Percentiles rank a stretch among this genome's conserved stretches.
Conservation (phyloP, 306 rosid species). For the Acacia confusa region DNA sequence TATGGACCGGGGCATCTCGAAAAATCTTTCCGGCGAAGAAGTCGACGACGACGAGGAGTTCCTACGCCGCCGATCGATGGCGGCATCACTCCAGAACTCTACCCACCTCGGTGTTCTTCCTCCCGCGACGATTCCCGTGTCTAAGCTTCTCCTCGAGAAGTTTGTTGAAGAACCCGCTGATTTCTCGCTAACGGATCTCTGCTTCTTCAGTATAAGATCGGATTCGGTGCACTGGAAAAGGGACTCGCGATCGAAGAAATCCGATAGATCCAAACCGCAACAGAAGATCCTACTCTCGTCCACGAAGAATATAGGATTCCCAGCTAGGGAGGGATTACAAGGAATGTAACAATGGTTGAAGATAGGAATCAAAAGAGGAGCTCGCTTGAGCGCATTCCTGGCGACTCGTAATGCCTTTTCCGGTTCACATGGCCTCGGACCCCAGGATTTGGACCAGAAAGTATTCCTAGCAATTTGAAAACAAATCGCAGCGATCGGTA, state of each 20-base stretch:
- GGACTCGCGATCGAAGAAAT: conserved; percentile 76
- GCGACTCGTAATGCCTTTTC: conserved; percentile 71
- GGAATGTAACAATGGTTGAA: conserved; percentile 91
- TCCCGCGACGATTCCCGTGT: conserved; percentile 42
- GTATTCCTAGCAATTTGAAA: conserved; percentile 71
- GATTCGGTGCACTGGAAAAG: conserved; percentile 52
- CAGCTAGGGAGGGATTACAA: conserved; percentile 76
- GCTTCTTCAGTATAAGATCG: conserved; percentile 55
- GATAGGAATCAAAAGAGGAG: conserved; percentile 79
- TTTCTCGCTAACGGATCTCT: conserved; percentile 69
- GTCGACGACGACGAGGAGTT: conserved; percentile 37
- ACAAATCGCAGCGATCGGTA: conserved; percentile 79
- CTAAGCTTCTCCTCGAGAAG: conserved; percentile 65
- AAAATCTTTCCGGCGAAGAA: conserved; percentile 59
- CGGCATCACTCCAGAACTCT: conserved; percentile 89
- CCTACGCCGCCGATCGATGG: conserved; percentile 58
- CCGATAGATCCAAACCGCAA: conserved; percentile 82
- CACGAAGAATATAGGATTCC: conserved; percentile 75
- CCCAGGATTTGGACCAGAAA: conserved; percentile 81
- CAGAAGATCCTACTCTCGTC: conserved; percentile 79
- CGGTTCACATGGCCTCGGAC: conserved; percentile 65
- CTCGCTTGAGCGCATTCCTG: conserved; percentile 65
- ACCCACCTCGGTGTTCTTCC: conserved; percentile 84
- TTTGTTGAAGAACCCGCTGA: conserved; percentile 48
- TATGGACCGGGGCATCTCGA: conserved; percentile 51